Conservation (phyloP, 768 basidiomycete genomes). For the Tricholoma flavovirens region DNA sequence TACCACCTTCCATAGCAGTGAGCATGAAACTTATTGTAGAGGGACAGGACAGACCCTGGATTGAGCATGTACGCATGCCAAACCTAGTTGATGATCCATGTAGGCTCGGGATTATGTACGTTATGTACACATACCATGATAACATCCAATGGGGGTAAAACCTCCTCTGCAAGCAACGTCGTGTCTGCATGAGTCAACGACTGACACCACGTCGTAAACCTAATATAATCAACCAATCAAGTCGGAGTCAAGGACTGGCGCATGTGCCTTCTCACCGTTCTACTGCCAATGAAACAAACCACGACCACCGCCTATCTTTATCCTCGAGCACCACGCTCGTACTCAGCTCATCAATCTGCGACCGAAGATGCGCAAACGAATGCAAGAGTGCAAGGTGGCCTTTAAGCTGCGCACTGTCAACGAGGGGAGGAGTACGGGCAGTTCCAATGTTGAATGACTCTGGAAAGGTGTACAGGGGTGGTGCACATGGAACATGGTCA, state of each 20-base stretch:
- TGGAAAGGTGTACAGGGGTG: constrained; percentile 6
- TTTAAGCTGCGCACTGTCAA: constrained; percentile 8
- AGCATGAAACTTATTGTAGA: background rate
- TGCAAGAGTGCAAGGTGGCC: constrained; percentile 10
- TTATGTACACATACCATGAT: background rate
- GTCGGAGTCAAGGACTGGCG: background rate
- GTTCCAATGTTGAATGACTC: constrained; percentile 1
- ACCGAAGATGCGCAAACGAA: constrained; percentile 6
- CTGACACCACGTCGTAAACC: constrained; percentile 1
- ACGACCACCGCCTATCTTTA: constrained; percentile 10
- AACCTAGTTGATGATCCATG: constrained; percentile 1
- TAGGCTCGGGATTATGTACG: background rate
- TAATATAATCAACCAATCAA: background rate
- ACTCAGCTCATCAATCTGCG: constrained; percentile 4
- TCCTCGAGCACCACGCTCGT: background rate
- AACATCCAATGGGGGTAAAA: constrained; percentile 2
- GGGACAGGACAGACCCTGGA: constrained; percentile 5
- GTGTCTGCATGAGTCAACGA: background rate
- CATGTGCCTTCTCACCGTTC: constrained; percentile 6
- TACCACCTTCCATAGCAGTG: constrained; percentile 7
- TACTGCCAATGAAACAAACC: constrained; percentile 12
- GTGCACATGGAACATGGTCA: background rate
- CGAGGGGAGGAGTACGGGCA: constrained; percentile 2
- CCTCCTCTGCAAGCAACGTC: background rate
- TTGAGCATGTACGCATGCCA: constrained; percentile 16